Base-by-base conservation (phyloP, 2,329 filamentous ascomycete genomes). In the Fusarium sp. region DNA sequence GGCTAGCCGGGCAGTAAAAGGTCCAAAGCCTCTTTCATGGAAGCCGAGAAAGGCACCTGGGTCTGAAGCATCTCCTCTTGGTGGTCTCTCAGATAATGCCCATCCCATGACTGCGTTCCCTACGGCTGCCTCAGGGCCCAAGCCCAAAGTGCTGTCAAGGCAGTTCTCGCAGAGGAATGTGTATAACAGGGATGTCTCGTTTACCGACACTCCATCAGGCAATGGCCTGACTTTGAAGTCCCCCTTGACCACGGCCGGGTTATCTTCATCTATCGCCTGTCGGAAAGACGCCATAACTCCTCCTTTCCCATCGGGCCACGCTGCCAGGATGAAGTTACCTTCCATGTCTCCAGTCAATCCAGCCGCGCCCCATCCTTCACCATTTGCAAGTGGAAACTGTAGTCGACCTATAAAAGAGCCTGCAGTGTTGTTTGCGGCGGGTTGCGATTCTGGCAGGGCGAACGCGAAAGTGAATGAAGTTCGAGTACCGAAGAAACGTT, bases 151-250 rank as follows among this genome's bases (percentile, higher is more conserved):
- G 9, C 46, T 55, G 15, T 62, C 57, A 8, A 62, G 46, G 0
- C 59, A 62, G 7, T 55, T 62, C 34, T 62, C 59, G 2, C 59
- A 62, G 10, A 62, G 57, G 3, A 62, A 62, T 1, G 59, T 62
- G 8, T 62, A 62, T 8, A 62, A 6, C 0, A 62, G 1, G 0
- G 59, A 62, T 0, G 59, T 62, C 8, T 54, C 11, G 23, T 62
- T 62, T 2, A 62, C 59, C 0, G 57, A 62, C 0, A 54, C 46
- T 3, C 59, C 59, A 20, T 62, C 59, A 9, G 59, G 59, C 1
- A 62, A n/a, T 0, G 59, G 59, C 1, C 59, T 36, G 2, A 62
- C 59, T 8, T 62, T 62, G 9, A 62, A 62, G 16, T 62, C 13
- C 3, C 59, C 59, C 1, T 44, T 45, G 8, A 62, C 59, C 4